Conservation (phyloP, 2,329 filamentous ascomycete species). For the Clonostachys solani region DNA sequence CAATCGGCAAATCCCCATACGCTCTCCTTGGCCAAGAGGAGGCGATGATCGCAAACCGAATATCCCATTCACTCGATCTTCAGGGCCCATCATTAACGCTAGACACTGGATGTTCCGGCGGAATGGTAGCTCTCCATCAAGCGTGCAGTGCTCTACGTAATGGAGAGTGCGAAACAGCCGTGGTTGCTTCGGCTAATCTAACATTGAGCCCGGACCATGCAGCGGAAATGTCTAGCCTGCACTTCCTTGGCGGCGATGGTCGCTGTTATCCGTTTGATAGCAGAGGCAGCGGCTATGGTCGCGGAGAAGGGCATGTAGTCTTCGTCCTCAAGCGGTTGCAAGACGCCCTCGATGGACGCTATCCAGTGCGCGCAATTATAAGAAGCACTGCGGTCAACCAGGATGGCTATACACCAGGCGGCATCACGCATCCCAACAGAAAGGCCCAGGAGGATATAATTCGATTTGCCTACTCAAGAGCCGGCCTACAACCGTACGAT, state of each 20-base stretch:
- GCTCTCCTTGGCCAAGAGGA: constrained; percentile 20
- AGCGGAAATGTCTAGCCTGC: background rate
- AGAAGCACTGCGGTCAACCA: constrained; percentile 36
- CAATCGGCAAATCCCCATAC: constrained; percentile 4
- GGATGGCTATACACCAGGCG: constrained; percentile 9
- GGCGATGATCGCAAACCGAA: constrained; percentile 25
- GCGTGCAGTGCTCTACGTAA: constrained; percentile 26
- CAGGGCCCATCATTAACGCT: constrained; percentile 22
- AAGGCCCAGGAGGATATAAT: constrained; percentile 9
- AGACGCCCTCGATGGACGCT: constrained; percentile 52
- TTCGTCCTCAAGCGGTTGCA: constrained; percentile 54
- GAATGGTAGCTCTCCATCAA: constrained; percentile 19
- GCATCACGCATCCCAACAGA: constrained; percentile 18
- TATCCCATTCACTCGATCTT: constrained; percentile 30
- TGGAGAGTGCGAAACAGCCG: constrained; percentile 37
- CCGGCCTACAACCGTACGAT: constrained; percentile 12
- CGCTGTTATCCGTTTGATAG: constrained; percentile 50
- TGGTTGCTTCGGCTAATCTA: constrained; percentile 35
- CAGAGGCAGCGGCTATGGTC: constrained; percentile 60
- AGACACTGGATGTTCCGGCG: constrained; percentile 32
- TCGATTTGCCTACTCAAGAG: constrained; percentile 15
- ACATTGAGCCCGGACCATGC: background rate
- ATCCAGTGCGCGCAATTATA: constrained; percentile 46
- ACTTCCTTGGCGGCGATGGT: constrained; percentile 41
- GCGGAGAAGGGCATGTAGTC: constrained; percentile 59